phyloP scores from a whole-genome alignment of 2,329 filamentous ascomycete species.

The Venturia nashicola region DNA sequence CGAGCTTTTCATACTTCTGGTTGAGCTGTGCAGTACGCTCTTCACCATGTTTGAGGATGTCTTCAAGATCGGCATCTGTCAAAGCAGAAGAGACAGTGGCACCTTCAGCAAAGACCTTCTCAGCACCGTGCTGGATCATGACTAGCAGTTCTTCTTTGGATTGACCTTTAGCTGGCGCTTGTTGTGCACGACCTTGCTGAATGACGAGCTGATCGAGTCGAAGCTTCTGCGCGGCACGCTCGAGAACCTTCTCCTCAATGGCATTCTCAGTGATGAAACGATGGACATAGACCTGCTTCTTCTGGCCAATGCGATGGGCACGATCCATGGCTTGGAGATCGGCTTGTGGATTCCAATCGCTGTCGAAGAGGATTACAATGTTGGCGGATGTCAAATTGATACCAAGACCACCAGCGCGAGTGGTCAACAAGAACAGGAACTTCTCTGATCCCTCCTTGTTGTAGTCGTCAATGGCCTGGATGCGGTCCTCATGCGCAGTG shows the following conservation, averaged over 20 bases:
- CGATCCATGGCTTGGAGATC: conserved; percentile 98
- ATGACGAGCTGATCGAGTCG: conserved; percentile 95
- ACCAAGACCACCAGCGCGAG: conserved; percentile 85
- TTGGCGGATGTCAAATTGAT: conserved; percentile 95
- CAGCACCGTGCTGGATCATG: conserved; percentile 99
- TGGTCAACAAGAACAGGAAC: conserved; percentile 91
- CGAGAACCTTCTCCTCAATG: conserved; percentile 95
- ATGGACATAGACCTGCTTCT: conserved; percentile 94
- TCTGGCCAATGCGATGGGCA: conserved; percentile 96
- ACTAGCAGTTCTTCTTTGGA: conserved; percentile 92
- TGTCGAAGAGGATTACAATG: conserved; percentile 93
- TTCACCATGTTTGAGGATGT: conserved; percentile 76
- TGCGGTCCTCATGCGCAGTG: conserved; percentile 94
- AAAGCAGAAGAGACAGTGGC: conserved; percentile 32
- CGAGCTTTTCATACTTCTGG: conserved; percentile 90
- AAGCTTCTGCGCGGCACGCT: conserved; percentile 91
- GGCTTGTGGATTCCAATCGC: conserved; percentile 97
- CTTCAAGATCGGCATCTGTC: conserved; percentile 84
- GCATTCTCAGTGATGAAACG: conserved; percentile 96
- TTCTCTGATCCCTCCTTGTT: conserved; percentile 93
- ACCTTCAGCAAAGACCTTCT: conserved; percentile 77
- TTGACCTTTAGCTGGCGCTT: conserved; percentile 67
- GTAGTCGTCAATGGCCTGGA: conserved; percentile 95
- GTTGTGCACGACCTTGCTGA: conserved; percentile 89
- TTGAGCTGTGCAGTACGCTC: conserved; percentile 81